These are phyloP conservation scores for Delonix regia DNA, from an alignment of 306 rosid genomes.

Conservation along the genomic window DNA sequence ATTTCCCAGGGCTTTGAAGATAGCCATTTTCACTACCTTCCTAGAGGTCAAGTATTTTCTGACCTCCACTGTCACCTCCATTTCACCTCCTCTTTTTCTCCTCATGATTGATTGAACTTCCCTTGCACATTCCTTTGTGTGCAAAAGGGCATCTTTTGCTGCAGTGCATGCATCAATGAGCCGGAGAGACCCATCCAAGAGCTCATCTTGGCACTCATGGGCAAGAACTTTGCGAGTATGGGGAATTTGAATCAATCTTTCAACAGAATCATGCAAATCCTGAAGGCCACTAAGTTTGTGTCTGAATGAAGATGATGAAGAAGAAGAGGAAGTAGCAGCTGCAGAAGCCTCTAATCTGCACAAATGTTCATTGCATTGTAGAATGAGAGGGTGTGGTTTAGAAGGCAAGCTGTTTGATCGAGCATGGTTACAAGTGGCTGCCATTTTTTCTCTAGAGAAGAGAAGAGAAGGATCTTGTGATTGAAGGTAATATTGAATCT, in stretches of 20 bases:
- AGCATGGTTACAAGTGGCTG: conserved; percentile 40
- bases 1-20: not conserved
- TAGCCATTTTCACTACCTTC: not conserved
- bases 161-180: not conserved
- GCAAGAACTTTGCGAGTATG: not conserved
- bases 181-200: conserved; percentile 21
- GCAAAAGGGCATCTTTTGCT: conserved; percentile 5
- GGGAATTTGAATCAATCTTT: not conserved
- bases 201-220: not conserved
- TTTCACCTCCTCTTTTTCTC: not conserved
- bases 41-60: conserved; percentile 13
- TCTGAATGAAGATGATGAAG: not conserved
- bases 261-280: conserved; percentile 36
- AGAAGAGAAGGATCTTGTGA: not conserved
- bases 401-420: conserved; percentile 53
- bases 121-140: conserved; percentile 15
- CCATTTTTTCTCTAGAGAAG: conserved; percentile 32
- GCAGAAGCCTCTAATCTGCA: conserved; percentile 43
- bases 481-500: conserved; percentile 5
- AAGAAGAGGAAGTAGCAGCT: not conserved
- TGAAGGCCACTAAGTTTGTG: conserved; percentile 5
- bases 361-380: conserved; percentile 54
- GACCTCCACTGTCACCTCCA: not conserved
- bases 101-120: conserved; percentile 6
- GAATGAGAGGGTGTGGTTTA: conserved; percentile 50